Evolutionary conservation across 2,329 filamentous ascomycete species (phyloP).

Genomic region (Aplosporella prunicola): DNA sequence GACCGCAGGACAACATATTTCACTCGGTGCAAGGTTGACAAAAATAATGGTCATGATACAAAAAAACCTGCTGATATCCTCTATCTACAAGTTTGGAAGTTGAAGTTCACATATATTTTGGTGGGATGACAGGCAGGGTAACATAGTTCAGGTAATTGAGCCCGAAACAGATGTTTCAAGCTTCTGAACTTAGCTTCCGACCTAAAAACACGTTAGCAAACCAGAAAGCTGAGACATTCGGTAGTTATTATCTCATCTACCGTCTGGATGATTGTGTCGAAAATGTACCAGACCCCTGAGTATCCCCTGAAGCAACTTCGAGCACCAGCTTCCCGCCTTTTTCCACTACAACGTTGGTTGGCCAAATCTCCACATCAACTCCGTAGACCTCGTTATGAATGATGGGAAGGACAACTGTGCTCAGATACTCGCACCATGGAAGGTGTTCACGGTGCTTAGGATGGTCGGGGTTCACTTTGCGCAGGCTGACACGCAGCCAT

Average conservation of each 20-base stretch:
- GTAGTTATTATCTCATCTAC: conserved; percentile 30
- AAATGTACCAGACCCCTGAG: conserved; percentile 51
- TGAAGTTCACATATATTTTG: conserved; percentile 16
- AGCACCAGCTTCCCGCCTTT: conserved; percentile 46
- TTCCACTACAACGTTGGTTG: conserved; percentile 49
- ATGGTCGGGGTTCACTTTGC: conserved; percentile 44
- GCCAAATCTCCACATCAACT: conserved; percentile 57
- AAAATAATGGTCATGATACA: too few species aligned
- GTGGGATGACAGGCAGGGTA: conserved; percentile 44
- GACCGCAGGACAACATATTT: too few species aligned
- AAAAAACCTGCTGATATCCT: neutral
- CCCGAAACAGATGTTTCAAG: conserved; percentile 46
- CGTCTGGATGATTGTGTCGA: conserved; percentile 42
- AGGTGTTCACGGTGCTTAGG: conserved; percentile 45
- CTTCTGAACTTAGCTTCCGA: conserved; percentile 36
- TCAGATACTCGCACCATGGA: conserved; percentile 50
- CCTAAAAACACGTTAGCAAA: conserved; percentile 15
- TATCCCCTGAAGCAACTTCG: conserved; percentile 46
- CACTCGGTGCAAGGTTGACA: too few species aligned
- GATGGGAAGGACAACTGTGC: conserved; percentile 47
- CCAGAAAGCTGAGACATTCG: neutral
- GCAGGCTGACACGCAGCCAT: conserved; percentile 51
- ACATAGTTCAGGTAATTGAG: conserved; percentile 42
- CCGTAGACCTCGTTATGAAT: conserved; percentile 46
- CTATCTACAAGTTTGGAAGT: neutral